Percentiles rank a stretch among this genome's conserved stretches.
Evolutionary conservation across 176 grass and related monocot genomes (phyloP).

Genomic region (Sorghum bicolor): DNA sequence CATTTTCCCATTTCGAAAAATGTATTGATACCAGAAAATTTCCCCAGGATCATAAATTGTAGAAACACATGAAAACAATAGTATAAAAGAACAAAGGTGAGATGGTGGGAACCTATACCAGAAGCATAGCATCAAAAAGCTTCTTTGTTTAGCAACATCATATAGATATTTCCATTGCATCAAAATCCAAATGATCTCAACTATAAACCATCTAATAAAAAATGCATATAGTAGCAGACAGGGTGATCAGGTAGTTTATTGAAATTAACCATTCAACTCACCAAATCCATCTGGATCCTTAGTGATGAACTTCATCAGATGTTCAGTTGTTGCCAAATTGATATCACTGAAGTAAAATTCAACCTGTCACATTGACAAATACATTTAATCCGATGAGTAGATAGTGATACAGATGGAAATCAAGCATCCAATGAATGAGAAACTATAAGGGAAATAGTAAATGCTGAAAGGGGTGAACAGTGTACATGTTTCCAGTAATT

Average conservation of each 20-base stretch:
- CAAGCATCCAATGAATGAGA: constrained; percentile 3
- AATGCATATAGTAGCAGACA: background rate
- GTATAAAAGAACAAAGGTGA: background rate
- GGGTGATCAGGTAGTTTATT: background rate
- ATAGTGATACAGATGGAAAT: constrained; percentile 11
- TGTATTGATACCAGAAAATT: background rate
- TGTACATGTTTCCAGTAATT: background rate
- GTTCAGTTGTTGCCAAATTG: constrained; percentile 94
- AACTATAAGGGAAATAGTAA: constrained; percentile 28
- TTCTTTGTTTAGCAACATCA: background rate
- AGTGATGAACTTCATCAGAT: constrained; percentile 82
- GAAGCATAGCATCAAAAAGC: background rate
- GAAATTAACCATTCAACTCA: constrained; percentile 40
- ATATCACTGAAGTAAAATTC: constrained; percentile 98
- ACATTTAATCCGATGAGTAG: background rate
- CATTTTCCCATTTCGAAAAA: background rate
- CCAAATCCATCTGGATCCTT: constrained; percentile 95
- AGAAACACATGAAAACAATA: background rate
- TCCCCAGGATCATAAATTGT: background rate
- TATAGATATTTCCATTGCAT: background rate
- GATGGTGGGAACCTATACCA: background rate
- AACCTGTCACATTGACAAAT: constrained; percentile 56
- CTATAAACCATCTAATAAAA: background rate
- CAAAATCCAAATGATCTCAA: background rate
- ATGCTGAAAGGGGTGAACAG: background rate